These are phyloP conservation scores for Annona cherimola DNA, from an alignment of 164 flowering plant species.

Conservation along the genomic window DNA sequence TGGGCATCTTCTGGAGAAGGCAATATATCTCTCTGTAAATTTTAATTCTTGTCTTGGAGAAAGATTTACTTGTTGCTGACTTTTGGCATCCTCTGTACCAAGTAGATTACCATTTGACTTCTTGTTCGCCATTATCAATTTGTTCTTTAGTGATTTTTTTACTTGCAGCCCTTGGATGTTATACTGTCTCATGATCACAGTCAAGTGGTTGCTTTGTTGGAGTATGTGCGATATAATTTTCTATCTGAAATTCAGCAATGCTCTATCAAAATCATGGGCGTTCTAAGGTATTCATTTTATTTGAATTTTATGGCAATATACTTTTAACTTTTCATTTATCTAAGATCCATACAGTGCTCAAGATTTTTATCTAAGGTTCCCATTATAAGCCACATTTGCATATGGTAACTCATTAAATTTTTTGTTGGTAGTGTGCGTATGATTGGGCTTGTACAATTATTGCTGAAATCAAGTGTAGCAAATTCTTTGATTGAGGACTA, in stretches of 20 bases:
- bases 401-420: not conserved
- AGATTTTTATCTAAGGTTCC: too few relatives aligned
- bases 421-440: constrained; percentile 66
- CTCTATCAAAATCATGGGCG: constrained; percentile 85
- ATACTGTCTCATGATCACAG: constrained; percentile 88
- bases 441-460: constrained; percentile 80
- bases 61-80: constrained; percentile 78
- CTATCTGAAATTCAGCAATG: constrained; percentile 70
- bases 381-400: too few relatives aligned
- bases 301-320: not conserved
- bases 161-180: constrained; percentile 79
- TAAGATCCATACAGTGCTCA: too few relatives aligned
- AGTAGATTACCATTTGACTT: too few relatives aligned
- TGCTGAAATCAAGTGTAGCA: constrained; percentile 73
- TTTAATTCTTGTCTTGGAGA: constrained; percentile 67
- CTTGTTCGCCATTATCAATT: too few relatives aligned
- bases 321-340: too few relatives aligned
- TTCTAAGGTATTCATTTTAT: constrained; percentile 47
- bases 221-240: constrained; percentile 90
- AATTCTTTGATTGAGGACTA: constrained; percentile 78
- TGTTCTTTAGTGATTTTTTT: constrained; percentile 4
- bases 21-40: constrained; percentile 89
- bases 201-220: constrained; percentile 75
- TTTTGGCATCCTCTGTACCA: constrained; percentile 91
- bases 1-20: constrained; percentile 87